Conservation (phyloP, 352 stramenopile species). For the Globisporangium cystogenes region DNA sequence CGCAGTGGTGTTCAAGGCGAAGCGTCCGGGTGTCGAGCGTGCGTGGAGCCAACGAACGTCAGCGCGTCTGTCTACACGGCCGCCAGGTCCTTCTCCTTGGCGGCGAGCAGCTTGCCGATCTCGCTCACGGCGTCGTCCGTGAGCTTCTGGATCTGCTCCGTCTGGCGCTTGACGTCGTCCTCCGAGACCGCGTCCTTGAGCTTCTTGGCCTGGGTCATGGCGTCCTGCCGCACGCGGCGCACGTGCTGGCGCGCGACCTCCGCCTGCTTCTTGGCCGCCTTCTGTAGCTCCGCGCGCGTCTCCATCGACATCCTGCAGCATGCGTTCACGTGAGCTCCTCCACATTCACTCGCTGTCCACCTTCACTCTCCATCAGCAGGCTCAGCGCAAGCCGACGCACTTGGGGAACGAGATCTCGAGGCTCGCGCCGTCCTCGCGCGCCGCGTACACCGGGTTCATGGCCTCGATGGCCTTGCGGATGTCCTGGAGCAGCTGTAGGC, state of each 20-base stretch:
- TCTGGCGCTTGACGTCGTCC: conserved; percentile 68
- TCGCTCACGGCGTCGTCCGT: conserved; percentile 66
- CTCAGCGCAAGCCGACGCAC: conserved; percentile 23
- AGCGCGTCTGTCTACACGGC: conserved; percentile 55
- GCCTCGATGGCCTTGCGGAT: conserved; percentile 69
- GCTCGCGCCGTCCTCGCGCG: conserved; percentile 57
- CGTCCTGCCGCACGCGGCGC: conserved; percentile 78
- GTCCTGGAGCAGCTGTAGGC: conserved; percentile 48
- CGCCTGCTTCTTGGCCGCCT: conserved; percentile 79
- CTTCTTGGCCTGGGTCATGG: conserved; percentile 81
- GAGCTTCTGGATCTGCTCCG: conserved; percentile 78
- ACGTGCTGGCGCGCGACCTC: conserved; percentile 78
- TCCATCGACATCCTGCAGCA: conserved; percentile 73
- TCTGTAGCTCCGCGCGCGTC: conserved; percentile 71
- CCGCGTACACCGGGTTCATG: conserved; percentile 71
- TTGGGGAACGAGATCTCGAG: conserved; percentile 82
- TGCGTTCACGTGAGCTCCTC: not conserved
- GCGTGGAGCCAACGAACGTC: too few species aligned
- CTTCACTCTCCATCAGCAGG: not conserved
- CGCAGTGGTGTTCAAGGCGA: too few species aligned
- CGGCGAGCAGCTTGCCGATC: conserved; percentile 65
- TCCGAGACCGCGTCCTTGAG: conserved; percentile 76
- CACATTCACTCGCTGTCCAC: not conserved
- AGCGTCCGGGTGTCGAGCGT: too few species aligned
- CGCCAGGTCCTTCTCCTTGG: conserved; percentile 76